A percentile compares a stretch with the other conserved stretches of the same genome.
These are phyloP conservation scores for Sporothrix euskadiensis DNA, from an alignment of 2,329 filamentous ascomycete species.

Conservation along the genomic window DNA sequence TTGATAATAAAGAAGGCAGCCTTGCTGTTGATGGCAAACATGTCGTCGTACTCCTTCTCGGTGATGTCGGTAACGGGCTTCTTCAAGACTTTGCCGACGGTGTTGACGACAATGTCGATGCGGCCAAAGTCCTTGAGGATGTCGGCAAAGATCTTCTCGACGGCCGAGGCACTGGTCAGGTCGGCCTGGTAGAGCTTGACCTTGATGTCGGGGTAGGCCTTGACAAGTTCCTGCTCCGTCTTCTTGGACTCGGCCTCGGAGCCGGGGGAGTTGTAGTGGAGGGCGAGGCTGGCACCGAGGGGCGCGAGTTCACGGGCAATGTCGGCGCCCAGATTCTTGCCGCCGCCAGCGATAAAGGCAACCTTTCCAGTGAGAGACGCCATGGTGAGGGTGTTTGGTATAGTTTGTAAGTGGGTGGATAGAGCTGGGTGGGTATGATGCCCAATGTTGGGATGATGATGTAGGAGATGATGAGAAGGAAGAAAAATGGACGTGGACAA, in stretches of 20 bases:
- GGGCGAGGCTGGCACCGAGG: slow-evolving; percentile 38
- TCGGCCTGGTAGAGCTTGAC: slow-evolving; percentile 48
- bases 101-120: slow-evolving; percentile 54
- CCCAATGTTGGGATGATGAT: background rate
- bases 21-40: slow-evolving; percentile 53
- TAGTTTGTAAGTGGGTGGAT: background rate
- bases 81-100: slow-evolving; percentile 52
- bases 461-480: background rate
- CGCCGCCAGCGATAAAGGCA: slow-evolving; percentile 47
- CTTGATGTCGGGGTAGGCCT: slow-evolving; percentile 39
- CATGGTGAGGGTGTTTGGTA: background rate
- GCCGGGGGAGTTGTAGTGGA: slow-evolving; percentile 45
- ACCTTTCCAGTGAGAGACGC: slow-evolving; percentile 42
- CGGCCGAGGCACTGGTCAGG: slow-evolving; percentile 44
- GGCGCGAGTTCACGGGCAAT: slow-evolving; percentile 43
- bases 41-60: slow-evolving; percentile 49
- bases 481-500: background rate
- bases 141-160: slow-evolving; percentile 45
- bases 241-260: slow-evolving; percentile 42
- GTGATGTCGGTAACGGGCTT: slow-evolving; percentile 48
- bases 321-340: slow-evolving; percentile 46
- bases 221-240: slow-evolving; percentile 43
- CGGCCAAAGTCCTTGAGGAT: slow-evolving; percentile 46
- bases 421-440: background rate
- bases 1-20: slow-evolving; percentile 49